Evolutionary conservation across 2,329 filamentous ascomycete species (phyloP), one percentile per base, ranked within the genome.

Genomic region (Acephala macrosclerotiorum): DNA sequence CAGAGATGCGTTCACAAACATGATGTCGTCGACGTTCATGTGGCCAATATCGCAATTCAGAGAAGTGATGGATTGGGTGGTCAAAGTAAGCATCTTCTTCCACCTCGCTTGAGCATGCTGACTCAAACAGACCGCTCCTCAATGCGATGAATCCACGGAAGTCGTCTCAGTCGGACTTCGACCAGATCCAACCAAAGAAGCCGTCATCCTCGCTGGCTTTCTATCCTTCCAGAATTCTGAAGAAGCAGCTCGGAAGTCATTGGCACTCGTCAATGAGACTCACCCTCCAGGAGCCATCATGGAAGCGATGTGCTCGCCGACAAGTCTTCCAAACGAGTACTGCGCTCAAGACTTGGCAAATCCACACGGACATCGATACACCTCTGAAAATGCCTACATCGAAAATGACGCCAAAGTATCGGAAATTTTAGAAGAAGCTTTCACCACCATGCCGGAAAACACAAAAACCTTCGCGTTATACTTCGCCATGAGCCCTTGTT

Each of bases 321-420:
- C 82, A 3, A 77, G 74, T 3, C 72, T 85, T 8, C 71, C 70
- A 8, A 64, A 76, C 5, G 74, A 84, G 66, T 85, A 84, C 71
- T 68, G 61, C 12, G 74, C 76, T 18, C 83, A 87, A 73, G 76
- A 74, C 1, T 69, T 71, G 0, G 80, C 82, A n/a, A 84, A 85
- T 70, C 84, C 85, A 0, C 66, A 75, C n/a, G 75, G 74, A 2
- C 81, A 84, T 75, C 79, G 83, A 6, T 87, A 85, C 74, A 79
- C 77, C 60, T 77, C 78, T 1, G 84, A 87, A 60, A 87, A 86
- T 69, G 80, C 77, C 0, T 87, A 85, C 70, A 72, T 87, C 26
- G 63, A 74, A 3, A 82, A 86, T 70, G 79, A 83, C 42, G 77
- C 76, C 1, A 80, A 86, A 68, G 79, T 85, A 0, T 73, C 79